Base-by-base conservation (phyloP, 106 monocot species). In the Cymbidium sinense region DNA sequence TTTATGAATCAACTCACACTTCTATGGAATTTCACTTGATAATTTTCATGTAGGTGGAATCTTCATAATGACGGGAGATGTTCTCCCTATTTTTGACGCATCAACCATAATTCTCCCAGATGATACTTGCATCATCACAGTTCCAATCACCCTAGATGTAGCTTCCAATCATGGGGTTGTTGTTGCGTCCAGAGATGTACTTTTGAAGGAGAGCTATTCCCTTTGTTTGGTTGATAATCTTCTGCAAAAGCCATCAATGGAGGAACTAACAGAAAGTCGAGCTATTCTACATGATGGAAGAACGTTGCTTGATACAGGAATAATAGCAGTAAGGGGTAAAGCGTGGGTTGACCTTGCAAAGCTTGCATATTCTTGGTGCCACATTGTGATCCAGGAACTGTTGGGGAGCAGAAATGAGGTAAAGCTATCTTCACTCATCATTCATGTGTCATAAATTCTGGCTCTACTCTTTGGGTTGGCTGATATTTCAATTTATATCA, bases 11-110 rank as follows among this genome's bases (percentile, higher is more conserved):
- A 39, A 72, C 21, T n/a, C 37, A 37, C 19, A 39, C 35, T 72
- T n/a, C 4, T 69, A 72, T 70, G 21, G 23, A 10, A 20, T 44
- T 78, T 47, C n/a, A 33, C 34, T 54, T 73, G 30, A 31, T 76
- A 18, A 54, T 70, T 70, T 80, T 76, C 78, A 25, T 79, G 80
- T 88, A 96, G 98, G 98, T 83, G 98, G 98, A 17, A 88, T 98
- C 51, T 89, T 98, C 78, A 94, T 98, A 75, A 98, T 98, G 98
- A 98, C 98, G 2, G 98, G 98, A 84, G 98, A 98, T 82, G 98
- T 94, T 47, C 94, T 98, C 43, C 98, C 98, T 34, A 91, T 94
- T 85, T 98, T 94, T 92, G 98, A 98, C 86, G 94, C 90, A 47
- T 94, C 92, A 37, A 80, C 64, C 35, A 79, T 98, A 75, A 47